Conservation (phyloP, 768 basidiomycete genomes). For the Auricularia cornea region DNA sequence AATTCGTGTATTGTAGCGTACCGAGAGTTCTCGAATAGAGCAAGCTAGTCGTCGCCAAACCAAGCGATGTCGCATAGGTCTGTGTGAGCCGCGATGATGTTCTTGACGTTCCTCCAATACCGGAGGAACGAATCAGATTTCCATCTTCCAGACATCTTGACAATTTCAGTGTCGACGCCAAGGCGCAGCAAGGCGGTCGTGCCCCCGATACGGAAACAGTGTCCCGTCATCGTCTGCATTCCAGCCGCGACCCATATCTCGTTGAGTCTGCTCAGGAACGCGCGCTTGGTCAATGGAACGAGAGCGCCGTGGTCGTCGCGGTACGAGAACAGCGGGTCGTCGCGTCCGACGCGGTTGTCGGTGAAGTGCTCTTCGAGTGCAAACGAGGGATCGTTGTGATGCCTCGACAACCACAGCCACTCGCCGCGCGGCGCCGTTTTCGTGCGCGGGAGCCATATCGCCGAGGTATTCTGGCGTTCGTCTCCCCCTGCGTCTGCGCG, state of each 20-base stretch:
- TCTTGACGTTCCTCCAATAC: neutral
- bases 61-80: neutral
- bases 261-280: neutral
- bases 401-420: neutral
- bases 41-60: neutral
- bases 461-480: neutral
- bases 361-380: neutral
- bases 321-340: neutral
- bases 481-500: neutral
- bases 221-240: neutral
- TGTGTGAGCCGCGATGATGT: neutral
- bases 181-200: neutral
- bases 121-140: neutral
- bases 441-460: neutral
- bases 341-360: neutral
- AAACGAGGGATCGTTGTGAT: neutral
- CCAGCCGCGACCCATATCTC: neutral
- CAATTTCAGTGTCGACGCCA: neutral
- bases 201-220: neutral
- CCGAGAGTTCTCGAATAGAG: too few relatives aligned
- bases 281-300: neutral
- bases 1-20: too few relatives aligned
- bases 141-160: neutral
- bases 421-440: neutral
- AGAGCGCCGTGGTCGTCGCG: neutral